Conservation (phyloP, 345 rosid species). For the Citrus medica region DNA sequence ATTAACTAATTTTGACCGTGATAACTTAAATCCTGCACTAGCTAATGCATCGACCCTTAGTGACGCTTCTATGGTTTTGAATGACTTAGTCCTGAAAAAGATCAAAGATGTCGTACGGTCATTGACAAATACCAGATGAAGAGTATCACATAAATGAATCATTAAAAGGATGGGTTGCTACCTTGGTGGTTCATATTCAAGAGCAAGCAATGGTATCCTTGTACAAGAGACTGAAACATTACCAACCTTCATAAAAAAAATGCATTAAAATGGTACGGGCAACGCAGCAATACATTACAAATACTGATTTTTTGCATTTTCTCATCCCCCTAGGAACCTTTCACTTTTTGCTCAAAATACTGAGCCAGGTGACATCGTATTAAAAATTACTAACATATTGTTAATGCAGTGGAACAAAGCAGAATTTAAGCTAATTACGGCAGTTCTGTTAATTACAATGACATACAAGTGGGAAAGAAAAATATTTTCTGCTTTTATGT, state of each 20-base stretch:
- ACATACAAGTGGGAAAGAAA: background rate
- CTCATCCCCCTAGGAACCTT: background rate
- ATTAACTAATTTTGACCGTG: constrained; percentile 77
- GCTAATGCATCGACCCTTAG: constrained; percentile 91
- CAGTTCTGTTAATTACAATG: background rate
- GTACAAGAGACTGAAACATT: constrained; percentile 78
- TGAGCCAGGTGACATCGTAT: background rate
- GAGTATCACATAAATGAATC: constrained; percentile 3
- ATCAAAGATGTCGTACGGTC: constrained; percentile 6
- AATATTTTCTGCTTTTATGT: background rate
- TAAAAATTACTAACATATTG: background rate
- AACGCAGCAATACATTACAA: background rate
- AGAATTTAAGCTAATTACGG: background rate
- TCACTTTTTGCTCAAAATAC: background rate
- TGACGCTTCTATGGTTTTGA: constrained; percentile 81
- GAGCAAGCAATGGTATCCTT: constrained; percentile 75
- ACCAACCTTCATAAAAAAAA: constrained; percentile 54
- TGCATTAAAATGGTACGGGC: constrained; percentile 4
- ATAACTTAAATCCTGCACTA: constrained; percentile 97
- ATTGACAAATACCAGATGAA: constrained; percentile 2
- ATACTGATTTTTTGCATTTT: background rate
- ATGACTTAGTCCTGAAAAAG: constrained; percentile 62
- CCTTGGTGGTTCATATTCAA: constrained; percentile 92
- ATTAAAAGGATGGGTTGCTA: constrained; percentile 12
- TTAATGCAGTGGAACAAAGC: background rate